Conservation (phyloP, 208 protist species). For the Trypanosoma melophagium region DNA sequence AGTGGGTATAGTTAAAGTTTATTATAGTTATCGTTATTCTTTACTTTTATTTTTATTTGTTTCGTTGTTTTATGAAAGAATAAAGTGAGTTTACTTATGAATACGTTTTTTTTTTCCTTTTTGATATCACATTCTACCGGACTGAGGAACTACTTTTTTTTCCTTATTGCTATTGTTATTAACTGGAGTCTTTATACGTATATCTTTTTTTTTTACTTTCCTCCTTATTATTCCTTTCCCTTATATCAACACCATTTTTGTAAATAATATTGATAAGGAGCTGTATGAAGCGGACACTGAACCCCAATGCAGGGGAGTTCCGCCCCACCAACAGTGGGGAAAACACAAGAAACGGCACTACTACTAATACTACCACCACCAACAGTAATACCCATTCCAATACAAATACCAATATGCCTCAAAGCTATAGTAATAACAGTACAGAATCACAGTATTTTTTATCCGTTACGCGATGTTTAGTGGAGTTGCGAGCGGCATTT, state of each 20-base stretch:
- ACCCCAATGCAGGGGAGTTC: conserved; percentile 28
- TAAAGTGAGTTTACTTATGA: background rate
- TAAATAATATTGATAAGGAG: background rate
- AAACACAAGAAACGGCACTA: background rate
- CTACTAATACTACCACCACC: background rate
- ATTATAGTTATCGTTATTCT: background rate
- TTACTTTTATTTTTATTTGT: background rate
- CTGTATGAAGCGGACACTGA: conserved; percentile 20
- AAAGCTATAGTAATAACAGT: background rate
- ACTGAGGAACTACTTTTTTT: too few species aligned
- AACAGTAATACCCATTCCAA: background rate
- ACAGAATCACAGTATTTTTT: conserved; percentile 9
- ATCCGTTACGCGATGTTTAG: conserved; percentile 4
- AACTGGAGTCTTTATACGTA: background rate
- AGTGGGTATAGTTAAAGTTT: background rate
- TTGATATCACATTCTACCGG: too few species aligned
- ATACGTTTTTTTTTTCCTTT: background rate
- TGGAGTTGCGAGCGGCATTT: conserved; percentile 23
- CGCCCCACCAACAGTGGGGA: background rate
- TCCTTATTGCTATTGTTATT: background rate
- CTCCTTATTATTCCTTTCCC: background rate
- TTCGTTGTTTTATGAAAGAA: background rate
- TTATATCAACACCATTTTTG: background rate
- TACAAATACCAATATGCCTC: background rate
- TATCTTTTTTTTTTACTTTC: conserved; percentile 3